Evolutionary conservation across 495 filamentous ascomycete genomes (phyloP), one percentile per base, ranked within the genome.

Genomic region (Cercophora sp.): DNA sequence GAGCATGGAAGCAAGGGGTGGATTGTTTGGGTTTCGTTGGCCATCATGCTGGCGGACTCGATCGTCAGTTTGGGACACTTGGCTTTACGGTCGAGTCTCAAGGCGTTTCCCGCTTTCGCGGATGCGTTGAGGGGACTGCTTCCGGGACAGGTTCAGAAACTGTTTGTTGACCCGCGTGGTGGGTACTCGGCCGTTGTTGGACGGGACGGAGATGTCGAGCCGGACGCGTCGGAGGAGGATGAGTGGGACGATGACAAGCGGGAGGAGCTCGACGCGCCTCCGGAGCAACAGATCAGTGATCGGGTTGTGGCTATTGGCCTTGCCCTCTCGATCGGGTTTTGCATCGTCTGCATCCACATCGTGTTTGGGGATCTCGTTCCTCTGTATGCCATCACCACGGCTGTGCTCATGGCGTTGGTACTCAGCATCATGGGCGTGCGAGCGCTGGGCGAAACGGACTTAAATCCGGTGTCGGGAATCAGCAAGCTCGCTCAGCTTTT

Each of bases 391-490:
- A 96, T 87, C n/a, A 70, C 88, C 25, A 79, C 86, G 16, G 88
- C 93, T 15, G 89, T 96, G 22, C 62, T 92, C 29, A 83, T 97
- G 64, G 91, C 93, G 1, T 83, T 98, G 18, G 71, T 97, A 25
- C 78, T 96, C 19, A 90, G 87, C 44, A 83, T 97, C 53, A 96
- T 97, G 91, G 94, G 94, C 42, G 93, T 98, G 45, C 79, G 93
- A 18, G 93, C 93, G 0, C 76, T 96, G 0, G 92, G 93, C 31
- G 92, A 98, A 73, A 98, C 93, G 8, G 93, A 98, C 63, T 78
- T 98, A 22, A 98, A 97, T 66, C 93, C 93, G 8, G 93, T 97
- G 16, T 95, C 89, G 18, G 93, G 93, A 41, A 98, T 98, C 70
- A 88, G 84, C 66, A 98, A 98, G 74, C 76, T 98, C 4, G 96